Conservation (phyloP, 1,284 basidiomycete species). For the Moesziomyces globuligerus region DNA sequence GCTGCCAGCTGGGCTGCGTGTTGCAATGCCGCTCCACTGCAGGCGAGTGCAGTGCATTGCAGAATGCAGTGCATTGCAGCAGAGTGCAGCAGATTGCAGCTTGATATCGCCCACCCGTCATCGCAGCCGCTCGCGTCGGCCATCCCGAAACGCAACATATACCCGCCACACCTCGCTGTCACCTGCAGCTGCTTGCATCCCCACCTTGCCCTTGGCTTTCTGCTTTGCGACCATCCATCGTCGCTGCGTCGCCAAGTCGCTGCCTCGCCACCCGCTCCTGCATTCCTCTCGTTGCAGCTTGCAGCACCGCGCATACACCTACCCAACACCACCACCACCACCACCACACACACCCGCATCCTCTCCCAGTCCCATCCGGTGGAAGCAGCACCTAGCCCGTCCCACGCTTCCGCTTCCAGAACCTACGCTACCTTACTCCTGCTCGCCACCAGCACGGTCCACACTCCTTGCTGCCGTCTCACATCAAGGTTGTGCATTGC, state of each 20-base stretch:
- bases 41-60: background rate
- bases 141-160: slow-evolving; percentile 2
- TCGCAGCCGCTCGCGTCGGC: background rate
- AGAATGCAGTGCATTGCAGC: slow-evolving; percentile 5
- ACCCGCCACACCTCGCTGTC: background rate
- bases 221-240: background rate
- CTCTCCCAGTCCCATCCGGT: no score
- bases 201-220: background rate
- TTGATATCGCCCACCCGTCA: slow-evolving; percentile 11
- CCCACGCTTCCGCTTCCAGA: no score
- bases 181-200: background rate
- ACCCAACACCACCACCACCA: background rate
- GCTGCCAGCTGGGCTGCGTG: background rate
- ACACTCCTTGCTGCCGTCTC: background rate
- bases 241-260: background rate
- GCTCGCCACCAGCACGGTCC: no score
- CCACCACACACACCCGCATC: no score
- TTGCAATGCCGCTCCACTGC: background rate
- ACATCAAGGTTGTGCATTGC: background rate
- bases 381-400: no score
- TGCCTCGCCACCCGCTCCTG: background rate
- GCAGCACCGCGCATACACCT: slow-evolving; percentile 11
- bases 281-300: slow-evolving; percentile 20
- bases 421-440: no score
- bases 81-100: slow-evolving; percentile 12